Conservation (phyloP, 345 rosid genomes). For the Salix viminalis region DNA sequence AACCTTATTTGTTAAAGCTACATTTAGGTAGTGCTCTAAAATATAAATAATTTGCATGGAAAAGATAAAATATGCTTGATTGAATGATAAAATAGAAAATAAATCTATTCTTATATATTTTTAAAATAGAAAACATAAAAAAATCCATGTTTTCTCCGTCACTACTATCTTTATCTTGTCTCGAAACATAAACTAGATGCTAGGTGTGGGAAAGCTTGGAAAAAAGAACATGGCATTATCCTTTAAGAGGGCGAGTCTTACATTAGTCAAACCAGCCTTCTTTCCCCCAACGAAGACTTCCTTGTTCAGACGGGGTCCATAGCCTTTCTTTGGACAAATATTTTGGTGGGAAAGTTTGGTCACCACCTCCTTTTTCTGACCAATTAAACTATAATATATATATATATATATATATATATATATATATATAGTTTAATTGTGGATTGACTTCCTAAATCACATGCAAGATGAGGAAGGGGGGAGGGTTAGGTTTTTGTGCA, state of each 20-base stretch:
- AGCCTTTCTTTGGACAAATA: neutral
- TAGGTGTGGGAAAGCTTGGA: neutral
- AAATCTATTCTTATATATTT: too few relatives aligned
- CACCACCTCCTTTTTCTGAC: slow-evolving; percentile 48
- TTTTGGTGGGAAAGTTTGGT: slow-evolving; percentile 45
- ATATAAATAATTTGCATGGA: too few relatives aligned
- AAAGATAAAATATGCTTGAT: too few relatives aligned
- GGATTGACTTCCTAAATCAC: neutral
- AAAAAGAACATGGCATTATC: neutral
- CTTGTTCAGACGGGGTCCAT: slow-evolving; percentile 30
- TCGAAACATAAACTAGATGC: too few relatives aligned
- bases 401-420: too few relatives aligned
- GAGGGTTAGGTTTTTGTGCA: neutral
- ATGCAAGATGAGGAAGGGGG: neutral
- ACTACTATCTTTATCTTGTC: too few relatives aligned
- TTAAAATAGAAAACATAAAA: too few relatives aligned
- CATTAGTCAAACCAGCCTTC: slow-evolving; percentile 29
- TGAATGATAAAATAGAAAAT: too few relatives aligned
- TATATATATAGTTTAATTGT: too few relatives aligned
- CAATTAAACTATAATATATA: slow-evolving; percentile 9
- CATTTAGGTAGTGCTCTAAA: too few relatives aligned
- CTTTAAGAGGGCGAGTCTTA: slow-evolving; percentile 3
- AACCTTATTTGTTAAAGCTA: too few relatives aligned
- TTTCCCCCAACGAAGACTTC: slow-evolving; percentile 34
- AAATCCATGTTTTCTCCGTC: too few relatives aligned